Percentiles rank a stretch among this genome's conserved stretches.
Conservation (phyloP, 257 asterid species). For the Lantana camara region DNA sequence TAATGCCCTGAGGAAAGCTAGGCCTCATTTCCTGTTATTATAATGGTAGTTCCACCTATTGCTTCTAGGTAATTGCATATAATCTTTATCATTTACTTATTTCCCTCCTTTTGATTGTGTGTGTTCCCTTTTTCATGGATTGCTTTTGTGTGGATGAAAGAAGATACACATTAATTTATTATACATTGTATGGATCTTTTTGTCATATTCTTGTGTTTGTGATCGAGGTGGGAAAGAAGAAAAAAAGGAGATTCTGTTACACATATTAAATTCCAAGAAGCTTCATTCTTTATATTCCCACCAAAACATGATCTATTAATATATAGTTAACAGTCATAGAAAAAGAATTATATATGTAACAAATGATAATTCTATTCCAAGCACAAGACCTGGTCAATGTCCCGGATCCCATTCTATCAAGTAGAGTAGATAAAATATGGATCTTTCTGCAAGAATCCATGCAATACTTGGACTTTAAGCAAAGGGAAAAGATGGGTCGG, state of each 20-base stretch:
- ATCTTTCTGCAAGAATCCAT: constrained; percentile 35
- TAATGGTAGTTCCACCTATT: neutral
- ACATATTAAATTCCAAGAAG: constrained; percentile 30
- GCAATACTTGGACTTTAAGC: constrained; percentile 49
- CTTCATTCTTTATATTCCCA: constrained; percentile 19
- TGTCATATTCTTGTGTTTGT: constrained; percentile 43
- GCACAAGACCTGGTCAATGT: constrained; percentile 36
- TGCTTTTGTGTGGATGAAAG: constrained; percentile 36
- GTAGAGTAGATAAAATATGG: constrained; percentile 17
- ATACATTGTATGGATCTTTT: constrained; percentile 24
- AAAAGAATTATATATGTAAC: neutral
- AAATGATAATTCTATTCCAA: constrained; percentile 24
- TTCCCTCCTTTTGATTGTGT: constrained; percentile 22
- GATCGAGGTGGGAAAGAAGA: constrained; percentile 33
- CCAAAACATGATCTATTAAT: constrained; percentile 5
- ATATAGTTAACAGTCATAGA: constrained; percentile 22
- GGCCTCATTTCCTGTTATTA: too few relatives aligned
- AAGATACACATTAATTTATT: neutral
- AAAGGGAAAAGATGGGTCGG: constrained; percentile 32
- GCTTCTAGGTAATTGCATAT: neutral
- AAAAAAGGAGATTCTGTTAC: constrained; percentile 41
- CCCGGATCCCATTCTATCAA: constrained; percentile 30
- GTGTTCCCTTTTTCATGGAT: constrained; percentile 32
- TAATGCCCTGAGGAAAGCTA: neutral
- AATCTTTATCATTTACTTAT: neutral